Evolutionary conservation across 768 basidiomycete genomes (phyloP), one percentile per base, ranked within the genome.

Genomic region (Tephrocybe sp.): DNA sequence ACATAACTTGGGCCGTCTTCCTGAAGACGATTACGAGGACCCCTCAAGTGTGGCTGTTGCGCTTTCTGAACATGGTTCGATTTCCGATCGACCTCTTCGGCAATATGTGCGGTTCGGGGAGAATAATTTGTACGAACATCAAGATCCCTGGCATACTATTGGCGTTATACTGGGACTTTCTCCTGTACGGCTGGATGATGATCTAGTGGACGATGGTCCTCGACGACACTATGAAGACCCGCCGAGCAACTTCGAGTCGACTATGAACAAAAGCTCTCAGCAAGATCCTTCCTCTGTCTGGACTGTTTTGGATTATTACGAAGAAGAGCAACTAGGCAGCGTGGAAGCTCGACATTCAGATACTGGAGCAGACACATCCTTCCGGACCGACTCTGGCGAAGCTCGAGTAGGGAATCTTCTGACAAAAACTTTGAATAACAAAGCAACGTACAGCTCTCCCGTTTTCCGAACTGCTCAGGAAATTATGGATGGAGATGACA

Each of bases 61-160:
- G 17, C 26, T 14, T 33, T 39, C 17, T 4, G 19, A 22, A 26
- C 22, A 45, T 13, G 16, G n/a, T 12, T 26, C 17, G 31, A 16
- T 33, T 33, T 20, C 35, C 22, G 23, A 51, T 32, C 14, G 7
- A 1, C 39, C 52, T 44, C 46, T 46, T 16, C 34, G 32, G 33
- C 51, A 32, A 40, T 48, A 7, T 31, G 45, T 36, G 30, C n/a
- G n/a, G 20, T 55, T 52, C 31, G 12, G 51, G 20, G 47, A 40
- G 16, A 31, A 60, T 22, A 58, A 60, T 39, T 55, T 78, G 3
- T 77, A 72, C 48, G 68, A 73, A 32, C 69, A 73, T 46, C 55
- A 63, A 31, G 71, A 77, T 55, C 77, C 77, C 0, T 78, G 77
- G 77, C 64, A 60, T 30, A 67, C 71, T 5, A 67, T 77, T 20